Conservation (phyloP, 2,329 filamentous ascomycete genomes). For the Fusarium sp. region DNA sequence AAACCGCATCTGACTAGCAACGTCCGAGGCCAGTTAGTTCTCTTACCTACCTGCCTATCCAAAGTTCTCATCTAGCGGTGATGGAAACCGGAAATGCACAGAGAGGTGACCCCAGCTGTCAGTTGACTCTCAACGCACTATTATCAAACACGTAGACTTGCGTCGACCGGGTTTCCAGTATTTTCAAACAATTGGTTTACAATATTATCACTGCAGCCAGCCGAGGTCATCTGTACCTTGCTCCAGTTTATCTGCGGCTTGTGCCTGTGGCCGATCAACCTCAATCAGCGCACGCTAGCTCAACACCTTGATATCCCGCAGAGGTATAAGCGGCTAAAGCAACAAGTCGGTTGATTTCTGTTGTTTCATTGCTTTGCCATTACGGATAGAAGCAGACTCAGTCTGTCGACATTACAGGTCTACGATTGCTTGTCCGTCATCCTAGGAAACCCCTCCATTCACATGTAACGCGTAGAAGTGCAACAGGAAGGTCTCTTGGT, state of each 20-base stretch:
- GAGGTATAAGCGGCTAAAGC: constrained; percentile 11
- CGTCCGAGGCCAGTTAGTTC: background rate
- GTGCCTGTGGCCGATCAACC: constrained; percentile 8
- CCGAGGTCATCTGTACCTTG: constrained; percentile 1
- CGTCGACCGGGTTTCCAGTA: background rate
- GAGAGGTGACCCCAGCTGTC: background rate
- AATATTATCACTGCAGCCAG: constrained; percentile 9
- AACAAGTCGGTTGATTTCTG: background rate
- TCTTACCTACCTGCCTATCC: background rate
- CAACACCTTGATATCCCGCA: constrained; percentile 11
- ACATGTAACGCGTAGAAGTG: background rate
- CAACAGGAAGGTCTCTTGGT: constrained; percentile 1
- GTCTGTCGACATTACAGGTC: background rate
- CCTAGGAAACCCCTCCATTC: constrained; percentile 2
- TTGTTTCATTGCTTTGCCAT: background rate
- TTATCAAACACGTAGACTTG: constrained; percentile 26
- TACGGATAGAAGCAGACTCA: background rate
- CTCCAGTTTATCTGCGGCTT: constrained; percentile 17
- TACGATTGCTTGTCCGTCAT: background rate
- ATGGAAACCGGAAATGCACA: background rate
- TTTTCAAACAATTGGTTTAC: constrained; percentile 9
- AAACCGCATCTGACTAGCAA: background rate
- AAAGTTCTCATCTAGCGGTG: background rate
- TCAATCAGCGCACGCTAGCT: constrained; percentile 2
- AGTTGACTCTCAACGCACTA: constrained; percentile 8